Base-by-base conservation (phyloP, 2,329 filamentous ascomycete genomes). In the Penicillium aurantiogriseum region DNA sequence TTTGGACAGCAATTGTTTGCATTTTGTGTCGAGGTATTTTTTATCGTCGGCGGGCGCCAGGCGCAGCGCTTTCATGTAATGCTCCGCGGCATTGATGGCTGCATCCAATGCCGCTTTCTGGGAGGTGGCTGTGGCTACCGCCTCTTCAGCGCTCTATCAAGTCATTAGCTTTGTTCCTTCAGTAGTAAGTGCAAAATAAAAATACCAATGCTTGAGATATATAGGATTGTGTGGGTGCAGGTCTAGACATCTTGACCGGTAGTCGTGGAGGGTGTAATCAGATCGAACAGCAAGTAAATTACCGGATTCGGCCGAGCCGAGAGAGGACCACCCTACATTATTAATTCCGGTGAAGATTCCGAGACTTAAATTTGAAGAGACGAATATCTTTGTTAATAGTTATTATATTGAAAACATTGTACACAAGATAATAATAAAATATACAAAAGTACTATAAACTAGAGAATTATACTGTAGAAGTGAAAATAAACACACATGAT, bases 21-120 rank as follows among this genome's bases (percentile, higher is more conserved):
- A 90, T 76, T 88, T 89, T 47, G 80, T 75, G 63, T 86, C 85
- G 49, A 95, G 76, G n/a, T 84, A 82, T 42, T 79, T 77, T 64
- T 85, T 90, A 56, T 95, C 88, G 4, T 76, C 72, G 51, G 77
- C 80, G n/a, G 79, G 74, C 6, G 87, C 83, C 58, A 89, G 78
- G 58, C 80, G 81, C 52, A 90, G 79, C 2, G 90, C 90, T 68
- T 85, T 84, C 86, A 97, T 90, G 65, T 94, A 92, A 50, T 89
- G 79, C 71, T 97, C 91, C 23, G 87, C 89, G 5, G 89, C 90
- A 62, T 82, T 79, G 69, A 96, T 91, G 49, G 91, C 88, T 71
- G 90, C 83, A 51, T 86, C 79, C 54, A 97, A 81, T 43, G 91
- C 91, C 65, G 87, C 85, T 63, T 83, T 76, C 63, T 84, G 82